Base-by-base conservation (phyloP, 2,329 filamentous ascomycete genomes). In the Claviceps monticola region DNA sequence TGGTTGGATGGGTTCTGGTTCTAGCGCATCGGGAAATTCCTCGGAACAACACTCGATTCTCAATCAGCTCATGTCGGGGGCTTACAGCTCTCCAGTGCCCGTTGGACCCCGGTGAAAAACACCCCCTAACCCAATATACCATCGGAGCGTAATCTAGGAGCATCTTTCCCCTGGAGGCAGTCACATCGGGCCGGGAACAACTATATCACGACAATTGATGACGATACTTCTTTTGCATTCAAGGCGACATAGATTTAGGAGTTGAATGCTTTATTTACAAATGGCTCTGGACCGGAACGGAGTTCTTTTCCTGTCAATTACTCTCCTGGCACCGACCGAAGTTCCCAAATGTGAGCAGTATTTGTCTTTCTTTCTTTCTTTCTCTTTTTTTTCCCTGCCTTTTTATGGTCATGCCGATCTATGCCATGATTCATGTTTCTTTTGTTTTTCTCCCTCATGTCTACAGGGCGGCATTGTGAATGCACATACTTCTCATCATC, bases 1-100 rank as follows among this genome's bases (percentile, higher is more conserved):
- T 29, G 86, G 84, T 43, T 95, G 89, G 87, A 86, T 89, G 74
- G 82, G 77, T 11, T 58, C 64, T 8, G 66, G 65, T 50, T 53
- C 62, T 17, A 65, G 60, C 49, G 52, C 59, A 9, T 48, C 49
- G 13, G 53, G 45, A 16, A 56, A 54, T 34, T 16, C 62, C 36
- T 63, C 68, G 21, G 75, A 79, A 42, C 69, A 73, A 44, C 71
- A 71, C 58, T 83, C 79, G 11, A 80, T 83, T 46, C 69, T 81
- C 34, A 78, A 79, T 61, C 79, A 83, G 63, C 68, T 84, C 34
- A 71, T 83, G 58, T 79, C 75, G 54, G 79, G 79, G 45, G 73
- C 74, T 4, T 83, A 80, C 55, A 75, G 77, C 37, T 69, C 78
- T 26, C 73, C 80, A 8, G 80, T 84, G 26, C 71, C 74, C 49